A percentile compares a stretch with the other conserved stretches of the same genome.
Conservation (phyloP, 2,329 filamentous ascomycete genomes). For the Fusarium clavum region DNA sequence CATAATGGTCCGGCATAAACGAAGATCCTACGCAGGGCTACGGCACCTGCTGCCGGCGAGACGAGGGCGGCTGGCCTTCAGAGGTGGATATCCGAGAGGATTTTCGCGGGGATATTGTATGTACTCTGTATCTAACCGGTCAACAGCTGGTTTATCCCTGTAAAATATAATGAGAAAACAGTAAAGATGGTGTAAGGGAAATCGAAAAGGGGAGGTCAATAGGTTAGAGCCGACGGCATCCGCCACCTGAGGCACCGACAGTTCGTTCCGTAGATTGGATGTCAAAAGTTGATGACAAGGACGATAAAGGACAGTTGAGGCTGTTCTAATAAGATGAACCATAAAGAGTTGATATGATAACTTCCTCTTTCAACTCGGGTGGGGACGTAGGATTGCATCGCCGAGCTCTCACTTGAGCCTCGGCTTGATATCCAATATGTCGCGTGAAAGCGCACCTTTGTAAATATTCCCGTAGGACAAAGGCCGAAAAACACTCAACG, state of each 20-base stretch:
- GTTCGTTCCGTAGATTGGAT: conserved; percentile 26
- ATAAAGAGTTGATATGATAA: conserved; percentile 17
- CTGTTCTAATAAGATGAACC: conserved; percentile 15
- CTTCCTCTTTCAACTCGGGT: conserved; percentile 3
- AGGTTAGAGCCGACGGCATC: conserved; percentile 25
- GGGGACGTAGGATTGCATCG: conserved; percentile 21
- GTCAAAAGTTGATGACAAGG: conserved; percentile 9
- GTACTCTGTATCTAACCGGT: conserved; percentile 29
- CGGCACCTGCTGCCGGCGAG: conserved; percentile 41
- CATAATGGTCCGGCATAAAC: conserved; percentile 35
- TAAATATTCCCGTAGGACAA: conserved; percentile 9
- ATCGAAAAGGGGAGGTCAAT: conserved; percentile 23
- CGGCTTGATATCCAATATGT: conserved; percentile 27
- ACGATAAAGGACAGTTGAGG: conserved; percentile 14
- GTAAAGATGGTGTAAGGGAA: conserved; percentile 40
- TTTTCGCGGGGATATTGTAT: conserved; percentile 38
- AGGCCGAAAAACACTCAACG: conserved; percentile 4
- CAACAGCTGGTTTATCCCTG: conserved; percentile 39
- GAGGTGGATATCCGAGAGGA: conserved; percentile 34
- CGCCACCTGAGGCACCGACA: conserved; percentile 36
- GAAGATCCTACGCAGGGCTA: conserved; percentile 35
- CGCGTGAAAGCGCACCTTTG: conserved; percentile 29
- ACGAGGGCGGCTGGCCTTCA: conserved; percentile 17
- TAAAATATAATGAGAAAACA: conserved; percentile 17
- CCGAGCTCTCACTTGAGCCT: conserved; percentile 32